Base-by-base conservation (phyloP, 768 basidiomycete species). In the Hebeloma cylindrosporum region DNA sequence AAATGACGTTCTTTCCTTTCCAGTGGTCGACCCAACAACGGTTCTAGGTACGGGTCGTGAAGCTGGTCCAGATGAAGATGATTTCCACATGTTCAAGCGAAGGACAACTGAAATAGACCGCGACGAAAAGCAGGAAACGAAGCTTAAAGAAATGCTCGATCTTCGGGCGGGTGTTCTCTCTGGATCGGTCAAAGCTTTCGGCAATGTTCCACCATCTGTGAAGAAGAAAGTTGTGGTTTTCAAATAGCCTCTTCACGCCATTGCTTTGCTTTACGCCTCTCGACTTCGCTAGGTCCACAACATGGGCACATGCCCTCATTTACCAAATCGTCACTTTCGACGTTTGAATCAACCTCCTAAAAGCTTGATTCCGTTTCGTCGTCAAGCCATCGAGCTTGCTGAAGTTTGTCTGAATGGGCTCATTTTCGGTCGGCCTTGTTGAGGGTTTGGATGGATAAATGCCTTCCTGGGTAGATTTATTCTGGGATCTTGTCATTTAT, bases 11-110 rank as follows among this genome's bases (percentile, higher is more conserved):
- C 16, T 39, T 60, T 52, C 30, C 14, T 33, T 54, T 70, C 72
- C 71, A 60, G 64, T 65, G 16, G 59, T 64, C 0, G 63, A 76
- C 8, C 65, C 69, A 7, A 56, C 60, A 2, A 52, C 57, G 5
- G 52, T 72, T 1, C 52, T 78, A 0, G 74, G 81, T 13, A 64
- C 75, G 5, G 77, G 78, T 13, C 60, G 60, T 22, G 80, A 72
- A 28, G 81, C 77, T 0, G 91, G 92, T 17, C 85, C 94, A 7
- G 94, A 97, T 60, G 94, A 97, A 63, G 94, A 97, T 59, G 94
- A 96, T 61, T 96, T 94, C 67, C 93, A 93, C 62, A 72, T 72
- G 0, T 75, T 93, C 62, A 85, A 83, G 60, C 77, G 91, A 32
- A 75, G 69, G 41, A 78, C 71, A 33, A 66, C 62, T 7, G 80